phyloP scores from a whole-genome alignment of 2,329 filamentous ascomycete species.

The Magnaporthiopsis rhizophila region DNA sequence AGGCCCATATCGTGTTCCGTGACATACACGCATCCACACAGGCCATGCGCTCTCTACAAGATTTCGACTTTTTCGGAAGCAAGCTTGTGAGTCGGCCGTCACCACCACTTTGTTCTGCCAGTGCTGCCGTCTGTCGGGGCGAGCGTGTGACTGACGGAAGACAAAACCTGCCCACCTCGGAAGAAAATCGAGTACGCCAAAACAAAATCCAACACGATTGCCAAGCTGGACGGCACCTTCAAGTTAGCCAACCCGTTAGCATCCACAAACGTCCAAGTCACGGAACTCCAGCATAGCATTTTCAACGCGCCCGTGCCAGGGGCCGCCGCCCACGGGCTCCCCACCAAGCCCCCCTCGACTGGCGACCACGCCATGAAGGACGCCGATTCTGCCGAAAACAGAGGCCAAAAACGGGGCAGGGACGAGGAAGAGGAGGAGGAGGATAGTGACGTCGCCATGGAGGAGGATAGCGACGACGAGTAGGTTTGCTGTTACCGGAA shows the following conservation, averaged over 20 bases:
- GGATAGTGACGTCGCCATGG: conserved; percentile 54
- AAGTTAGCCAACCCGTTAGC: conserved; percentile 52
- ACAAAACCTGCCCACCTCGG: not conserved
- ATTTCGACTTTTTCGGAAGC: conserved; percentile 75
- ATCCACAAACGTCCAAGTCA: conserved; percentile 53
- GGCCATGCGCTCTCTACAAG: conserved; percentile 83
- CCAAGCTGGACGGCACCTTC: conserved; percentile 88
- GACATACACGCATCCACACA: conserved; percentile 89
- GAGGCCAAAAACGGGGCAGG: conserved; percentile 62
- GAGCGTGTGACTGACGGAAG: not conserved
- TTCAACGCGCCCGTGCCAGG: conserved; percentile 61
- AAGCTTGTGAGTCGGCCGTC: conserved; percentile 60
- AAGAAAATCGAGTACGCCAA: conserved; percentile 90
- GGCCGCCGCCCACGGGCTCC: conserved; percentile 30
- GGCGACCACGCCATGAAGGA: conserved; percentile 36
- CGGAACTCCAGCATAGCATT: conserved; percentile 70
- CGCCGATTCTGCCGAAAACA: conserved; percentile 33
- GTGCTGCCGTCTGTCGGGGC: not conserved
- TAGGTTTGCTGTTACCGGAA: conserved; percentile 13
- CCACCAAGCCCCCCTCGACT: conserved; percentile 40
- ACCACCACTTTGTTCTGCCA: not conserved
- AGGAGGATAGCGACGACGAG: conserved; percentile 68
- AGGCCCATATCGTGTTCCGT: conserved; percentile 86
- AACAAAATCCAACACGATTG: conserved; percentile 77
- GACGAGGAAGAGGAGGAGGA: conserved; percentile 62